Base-by-base conservation (phyloP, 2,329 filamentous ascomycete species). In the Alternaria atra region DNA sequence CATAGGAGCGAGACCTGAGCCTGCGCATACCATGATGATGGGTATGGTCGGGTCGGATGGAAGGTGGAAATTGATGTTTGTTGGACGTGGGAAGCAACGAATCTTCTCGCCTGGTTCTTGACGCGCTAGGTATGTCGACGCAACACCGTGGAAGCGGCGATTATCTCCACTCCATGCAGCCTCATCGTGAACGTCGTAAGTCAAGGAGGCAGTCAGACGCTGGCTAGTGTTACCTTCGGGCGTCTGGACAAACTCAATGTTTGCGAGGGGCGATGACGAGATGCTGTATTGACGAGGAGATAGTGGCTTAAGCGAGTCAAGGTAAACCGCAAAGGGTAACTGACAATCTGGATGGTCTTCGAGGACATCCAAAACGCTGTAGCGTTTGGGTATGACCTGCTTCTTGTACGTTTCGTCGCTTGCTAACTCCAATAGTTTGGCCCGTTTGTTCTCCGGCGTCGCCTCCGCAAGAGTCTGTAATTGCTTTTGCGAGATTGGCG, bases 231-330 rank as follows among this genome's bases (percentile, higher is more conserved):
- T 39, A 30, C 57, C 52, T 17, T 56, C 39, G 2, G 39, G 10
- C 17, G 43, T 55, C n/a, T 51, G 52, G 20, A 56, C 17, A 20
- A 60, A 60, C 7, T 60, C 57, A 0, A 81, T 72, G n/a, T 87
- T 82, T 40, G 80, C 80, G 0, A 91, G 81, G 0, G 90, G 89
- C 0, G 90, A 91, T 0, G 90, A 92, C 1, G 90, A 91, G 70
- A 93, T 91, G 52, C 52, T 63, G 25, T 60, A 60, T 40, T 60
- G 57, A 8, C 57, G 57, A 7, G 57, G 57, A 44, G 52, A 51
- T 2, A 60, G 20, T n/a, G 57, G 57, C 32, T 60, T 60, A 4
- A 60, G 57, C 15, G 37, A 39, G 32, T 60, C 57, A 4, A 60
- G 57, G 5, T 60, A 60, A 2, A 39, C 46, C 3, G 52, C 32